These are phyloP conservation scores for Pseudogymnoascus pannorum DNA, from an alignment of 2,329 filamentous ascomycete species.

Conservation along the genomic window DNA sequence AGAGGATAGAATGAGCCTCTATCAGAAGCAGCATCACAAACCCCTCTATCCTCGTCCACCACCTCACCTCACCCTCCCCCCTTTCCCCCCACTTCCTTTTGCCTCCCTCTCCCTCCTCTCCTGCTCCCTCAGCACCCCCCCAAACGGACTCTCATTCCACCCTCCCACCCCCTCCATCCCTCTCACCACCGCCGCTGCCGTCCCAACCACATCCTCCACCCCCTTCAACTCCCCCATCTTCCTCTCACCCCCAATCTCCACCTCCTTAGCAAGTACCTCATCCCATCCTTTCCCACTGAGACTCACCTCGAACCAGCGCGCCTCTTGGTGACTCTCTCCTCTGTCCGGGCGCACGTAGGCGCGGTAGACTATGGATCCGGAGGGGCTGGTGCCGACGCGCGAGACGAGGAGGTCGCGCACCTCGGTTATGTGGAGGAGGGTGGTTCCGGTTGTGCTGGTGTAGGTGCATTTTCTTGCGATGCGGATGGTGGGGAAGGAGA, in stretches of 20 bases:
- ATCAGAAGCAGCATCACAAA: neutral
- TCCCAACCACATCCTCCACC: conserved; percentile 11
- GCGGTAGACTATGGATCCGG: neutral
- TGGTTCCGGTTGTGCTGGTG: neutral
- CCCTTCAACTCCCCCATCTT: conserved; percentile 7
- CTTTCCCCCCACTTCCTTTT: neutral
- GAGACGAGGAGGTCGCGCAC: neutral
- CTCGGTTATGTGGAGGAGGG: conserved; percentile 1
- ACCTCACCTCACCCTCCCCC: neutral
- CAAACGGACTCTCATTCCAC: conserved; percentile 18
- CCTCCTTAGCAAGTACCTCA: conserved; percentile 16
- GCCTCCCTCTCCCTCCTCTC: neutral
- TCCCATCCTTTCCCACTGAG: conserved; percentile 15
- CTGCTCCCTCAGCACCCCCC: neutral
- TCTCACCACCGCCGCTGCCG: conserved; percentile 18
- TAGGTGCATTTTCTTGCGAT: neutral
- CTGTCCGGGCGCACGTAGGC: neutral
- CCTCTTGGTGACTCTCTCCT: neutral
- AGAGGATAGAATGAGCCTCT: neutral
- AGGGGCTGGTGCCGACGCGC: neutral
- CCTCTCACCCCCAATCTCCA: conserved; percentile 14
- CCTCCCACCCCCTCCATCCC: conserved; percentile 23
- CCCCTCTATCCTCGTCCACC: neutral
- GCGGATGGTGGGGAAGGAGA: conserved; percentile 7
- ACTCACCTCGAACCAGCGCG: conserved; percentile 20